phyloP scores from a whole-genome alignment of 129 eudicot species.

The Chrysanthemum seticuspe region DNA sequence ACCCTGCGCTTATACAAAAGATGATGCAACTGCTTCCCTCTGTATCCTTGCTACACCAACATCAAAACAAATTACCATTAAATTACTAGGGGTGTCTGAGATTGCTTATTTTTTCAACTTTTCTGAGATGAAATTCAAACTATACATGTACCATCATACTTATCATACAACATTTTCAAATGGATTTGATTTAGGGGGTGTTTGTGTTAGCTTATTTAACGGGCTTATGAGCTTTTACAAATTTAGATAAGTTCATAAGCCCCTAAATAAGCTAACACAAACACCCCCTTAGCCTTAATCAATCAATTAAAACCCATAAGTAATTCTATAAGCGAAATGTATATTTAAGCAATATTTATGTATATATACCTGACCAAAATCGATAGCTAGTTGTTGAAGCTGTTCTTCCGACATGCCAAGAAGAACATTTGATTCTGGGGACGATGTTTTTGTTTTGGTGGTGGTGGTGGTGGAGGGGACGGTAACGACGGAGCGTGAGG shows the following conservation, averaged over 20 bases:
- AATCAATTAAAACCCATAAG: too few species aligned
- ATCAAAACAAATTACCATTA: not conserved
- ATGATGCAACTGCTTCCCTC: conserved; percentile 96
- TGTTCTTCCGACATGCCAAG: conserved; percentile 96
- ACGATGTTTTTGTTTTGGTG: conserved; percentile 28
- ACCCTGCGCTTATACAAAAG: conserved; percentile 80
- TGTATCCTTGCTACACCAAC: conserved; percentile 59
- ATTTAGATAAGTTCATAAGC: too few species aligned
- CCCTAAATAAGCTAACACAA: too few species aligned
- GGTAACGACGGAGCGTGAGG: conserved; percentile 39
- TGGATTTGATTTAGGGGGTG: too few species aligned
- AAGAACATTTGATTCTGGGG: conserved; percentile 53
- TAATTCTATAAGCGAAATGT: too few species aligned
- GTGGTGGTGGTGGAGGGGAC: conserved; percentile 18
- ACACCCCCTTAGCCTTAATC: too few species aligned
- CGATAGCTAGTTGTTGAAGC: conserved; percentile 80
- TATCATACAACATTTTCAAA: too few species aligned
- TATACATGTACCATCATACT: too few species aligned
- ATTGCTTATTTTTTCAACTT: too few species aligned
- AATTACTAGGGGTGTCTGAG: not conserved
- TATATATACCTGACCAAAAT: conserved; percentile 65
- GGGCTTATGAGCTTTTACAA: too few species aligned
- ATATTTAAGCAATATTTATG: too few species aligned
- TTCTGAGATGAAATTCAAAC: not conserved
- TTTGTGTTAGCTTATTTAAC: too few species aligned